A percentile compares a stretch with the other conserved stretches of the same genome.
phyloP scores from a whole-genome alignment of 352 stramenopile genomes.

The Globisporangium iwayamae region DNA sequence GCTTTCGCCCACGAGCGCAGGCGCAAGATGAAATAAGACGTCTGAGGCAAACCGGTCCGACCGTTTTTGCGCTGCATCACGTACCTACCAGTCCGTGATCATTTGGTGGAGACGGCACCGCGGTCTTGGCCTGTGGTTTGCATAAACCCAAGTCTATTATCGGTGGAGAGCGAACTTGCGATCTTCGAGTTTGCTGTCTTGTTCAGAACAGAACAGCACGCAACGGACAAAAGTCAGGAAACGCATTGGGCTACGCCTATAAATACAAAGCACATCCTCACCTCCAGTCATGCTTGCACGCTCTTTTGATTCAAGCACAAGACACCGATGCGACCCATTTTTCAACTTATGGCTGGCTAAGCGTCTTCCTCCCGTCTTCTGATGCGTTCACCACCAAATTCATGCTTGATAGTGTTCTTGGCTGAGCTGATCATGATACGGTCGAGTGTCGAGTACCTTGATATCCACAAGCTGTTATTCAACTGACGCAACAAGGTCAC shows the following conservation, averaged over 20 bases:
- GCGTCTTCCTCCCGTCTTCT: background rate
- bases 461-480: background rate
- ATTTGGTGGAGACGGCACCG: background rate
- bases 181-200: background rate
- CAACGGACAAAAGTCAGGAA: background rate
- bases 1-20: background rate
- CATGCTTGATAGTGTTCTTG: background rate
- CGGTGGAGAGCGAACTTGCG: background rate
- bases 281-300: background rate
- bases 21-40: background rate
- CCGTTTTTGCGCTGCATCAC: background rate
- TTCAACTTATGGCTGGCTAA: background rate
- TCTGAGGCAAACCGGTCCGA: background rate
- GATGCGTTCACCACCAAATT: background rate
- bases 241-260: background rate
- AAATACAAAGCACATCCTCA: conserved; percentile 1
- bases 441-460: background rate
- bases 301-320: background rate
- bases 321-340: background rate
- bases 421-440: background rate
- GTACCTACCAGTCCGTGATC: background rate
- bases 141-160: background rate
- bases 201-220: background rate
- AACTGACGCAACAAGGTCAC: background rate
- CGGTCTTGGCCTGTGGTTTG: background rate